phyloP scores from a whole-genome alignment of 140 eudicot genomes.

The Cichorium intybus region DNA sequence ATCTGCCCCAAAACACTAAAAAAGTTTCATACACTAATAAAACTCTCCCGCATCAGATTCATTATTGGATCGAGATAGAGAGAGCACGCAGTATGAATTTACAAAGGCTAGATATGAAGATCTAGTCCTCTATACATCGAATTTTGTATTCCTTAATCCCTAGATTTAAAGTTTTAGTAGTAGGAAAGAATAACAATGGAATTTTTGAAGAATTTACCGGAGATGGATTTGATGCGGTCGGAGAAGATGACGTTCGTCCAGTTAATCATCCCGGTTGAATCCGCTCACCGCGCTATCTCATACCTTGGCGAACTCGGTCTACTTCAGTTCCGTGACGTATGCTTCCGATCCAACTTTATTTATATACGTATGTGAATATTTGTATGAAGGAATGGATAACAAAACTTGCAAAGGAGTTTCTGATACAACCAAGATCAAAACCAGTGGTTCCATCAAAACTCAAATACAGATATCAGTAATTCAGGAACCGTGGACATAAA shows the following conservation, averaged over 20 bases:
- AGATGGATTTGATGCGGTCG: constrained; percentile 99
- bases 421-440: constrained; percentile 6
- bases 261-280: constrained; percentile 88
- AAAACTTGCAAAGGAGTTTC: background rate
- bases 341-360: constrained; percentile 25
- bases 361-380: background rate
- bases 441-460: background rate
- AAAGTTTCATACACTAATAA: constrained; percentile 17
- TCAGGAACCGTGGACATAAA: background rate
- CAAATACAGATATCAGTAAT: background rate
- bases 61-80: constrained; percentile 24
- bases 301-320: constrained; percentile 94
- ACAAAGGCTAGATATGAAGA: constrained; percentile 46
- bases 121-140: constrained; percentile 18
- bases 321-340: constrained; percentile 87
- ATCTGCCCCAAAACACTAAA: constrained; percentile 10
- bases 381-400: background rate
- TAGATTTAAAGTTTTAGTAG: constrained; percentile 11
- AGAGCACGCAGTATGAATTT: constrained; percentile 26
- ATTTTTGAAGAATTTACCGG: constrained; percentile 63
- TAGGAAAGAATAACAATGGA: constrained; percentile 52
- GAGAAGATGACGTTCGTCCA: constrained; percentile 89
- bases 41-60: constrained; percentile 18
- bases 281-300: constrained; percentile 91
- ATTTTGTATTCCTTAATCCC: background rate